phyloP scores from a whole-genome alignment of 192 early-diverging fungal genomes.

The Backusella macrospora region DNA sequence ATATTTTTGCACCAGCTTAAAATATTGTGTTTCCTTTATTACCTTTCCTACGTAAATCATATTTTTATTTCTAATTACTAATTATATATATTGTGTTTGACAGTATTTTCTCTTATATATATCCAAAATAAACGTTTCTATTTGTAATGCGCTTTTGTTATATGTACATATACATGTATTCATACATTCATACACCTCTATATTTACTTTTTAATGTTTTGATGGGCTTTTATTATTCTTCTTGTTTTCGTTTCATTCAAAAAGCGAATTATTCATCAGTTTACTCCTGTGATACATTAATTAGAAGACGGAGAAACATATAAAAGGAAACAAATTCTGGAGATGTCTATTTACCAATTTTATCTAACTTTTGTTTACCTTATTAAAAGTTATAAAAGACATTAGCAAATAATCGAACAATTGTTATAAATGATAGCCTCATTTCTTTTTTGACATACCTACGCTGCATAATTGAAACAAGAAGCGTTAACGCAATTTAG shows the following conservation, averaged over 20 bases:
- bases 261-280: conserved; percentile 67
- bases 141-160: not conserved
- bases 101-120: not conserved
- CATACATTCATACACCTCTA: too few relatives aligned
- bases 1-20: not conserved
- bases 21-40: not conserved
- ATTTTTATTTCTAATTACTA: conserved; percentile 1
- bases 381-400: not conserved
- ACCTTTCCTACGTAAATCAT: not conserved
- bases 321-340: conserved; percentile 12
- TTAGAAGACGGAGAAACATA: not conserved
- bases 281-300: conserved; percentile 7
- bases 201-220: too few relatives aligned
- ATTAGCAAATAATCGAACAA: not conserved
- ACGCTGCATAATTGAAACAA: not conserved
- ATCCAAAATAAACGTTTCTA: not conserved
- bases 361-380: not conserved
- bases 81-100: not conserved
- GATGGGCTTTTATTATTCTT: not conserved
- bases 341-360: conserved; percentile 38
- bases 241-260: not conserved
- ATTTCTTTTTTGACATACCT: not conserved
- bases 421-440: not conserved
- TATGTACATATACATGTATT: not conserved
- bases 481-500: not conserved